Conservation (phyloP, 2,329 filamentous ascomycete species). For the Raffaelea ambrosiae region DNA sequence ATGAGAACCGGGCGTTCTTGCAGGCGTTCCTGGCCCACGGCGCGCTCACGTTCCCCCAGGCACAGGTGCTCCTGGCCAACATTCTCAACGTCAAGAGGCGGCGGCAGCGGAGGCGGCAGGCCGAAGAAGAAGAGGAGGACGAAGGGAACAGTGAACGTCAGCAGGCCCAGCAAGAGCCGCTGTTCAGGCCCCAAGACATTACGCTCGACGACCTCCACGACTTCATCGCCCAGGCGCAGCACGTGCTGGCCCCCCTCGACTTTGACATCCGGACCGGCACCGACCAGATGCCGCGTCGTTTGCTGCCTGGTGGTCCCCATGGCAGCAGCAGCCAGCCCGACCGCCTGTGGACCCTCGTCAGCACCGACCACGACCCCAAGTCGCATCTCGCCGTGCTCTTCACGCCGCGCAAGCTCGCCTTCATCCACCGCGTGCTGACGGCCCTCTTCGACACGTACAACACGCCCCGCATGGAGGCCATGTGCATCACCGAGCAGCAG, state of each 20-base stretch:
- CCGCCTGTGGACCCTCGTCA: constrained; percentile 76
- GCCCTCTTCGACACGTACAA: constrained; percentile 90
- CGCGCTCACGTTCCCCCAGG: constrained; percentile 66
- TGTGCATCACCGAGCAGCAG: constrained; percentile 74
- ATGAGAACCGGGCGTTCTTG: constrained; percentile 79
- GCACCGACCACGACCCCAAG: constrained; percentile 74
- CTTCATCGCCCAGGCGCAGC: constrained; percentile 63
- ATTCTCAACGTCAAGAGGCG: constrained; percentile 50
- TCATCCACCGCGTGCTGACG: constrained; percentile 79
- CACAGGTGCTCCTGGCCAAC: constrained; percentile 63
- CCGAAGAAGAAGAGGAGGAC: constrained; percentile 36
- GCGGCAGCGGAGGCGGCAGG: constrained; percentile 65
- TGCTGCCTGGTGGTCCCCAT: too few species aligned
- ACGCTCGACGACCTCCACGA: constrained; percentile 58
- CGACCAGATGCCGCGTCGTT: constrained; percentile 45
- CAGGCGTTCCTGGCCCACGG: constrained; percentile 79
- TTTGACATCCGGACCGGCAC: constrained; percentile 72
- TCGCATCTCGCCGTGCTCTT: constrained; percentile 82
- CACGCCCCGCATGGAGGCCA: constrained; percentile 66
- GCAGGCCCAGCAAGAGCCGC: background rate
- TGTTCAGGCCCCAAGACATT: constrained; percentile 47
- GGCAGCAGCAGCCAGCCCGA: constrained; percentile 38
- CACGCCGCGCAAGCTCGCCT: constrained; percentile 76
- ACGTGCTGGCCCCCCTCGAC: constrained; percentile 70
- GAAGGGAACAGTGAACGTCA: constrained; percentile 15